Evolutionary conservation across 2,329 filamentous ascomycete genomes (phyloP).

Genomic region (Alternaria postmessia): DNA sequence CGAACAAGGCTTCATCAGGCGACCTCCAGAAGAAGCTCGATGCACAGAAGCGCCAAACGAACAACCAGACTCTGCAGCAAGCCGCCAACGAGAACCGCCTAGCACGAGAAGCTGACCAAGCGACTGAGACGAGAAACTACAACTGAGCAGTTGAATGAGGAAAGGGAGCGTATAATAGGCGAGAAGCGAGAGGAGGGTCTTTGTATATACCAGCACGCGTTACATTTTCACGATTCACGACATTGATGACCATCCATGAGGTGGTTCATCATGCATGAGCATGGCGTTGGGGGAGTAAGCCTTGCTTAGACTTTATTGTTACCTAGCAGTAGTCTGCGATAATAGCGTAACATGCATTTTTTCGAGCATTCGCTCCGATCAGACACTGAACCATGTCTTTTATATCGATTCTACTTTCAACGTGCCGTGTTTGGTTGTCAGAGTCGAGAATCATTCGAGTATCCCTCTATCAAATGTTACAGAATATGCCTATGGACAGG

Average conservation of each 20-base stretch:
- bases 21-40: constrained; percentile 70
- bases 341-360: background rate
- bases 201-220: constrained; percentile 8
- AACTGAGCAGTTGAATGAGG: constrained; percentile 50
- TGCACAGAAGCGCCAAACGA: constrained; percentile 78
- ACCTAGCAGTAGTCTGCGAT: background rate
- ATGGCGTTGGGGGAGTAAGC: background rate
- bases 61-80: constrained; percentile 71
- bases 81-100: constrained; percentile 71
- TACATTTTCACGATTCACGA: constrained; percentile 3
- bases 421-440: background rate
- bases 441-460: background rate
- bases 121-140: constrained; percentile 64
- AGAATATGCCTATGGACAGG: background rate
- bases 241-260: background rate
- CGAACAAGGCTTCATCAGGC: constrained; percentile 63
- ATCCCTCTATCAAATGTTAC: background rate
- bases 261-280: constrained; percentile 5
- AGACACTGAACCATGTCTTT: background rate
- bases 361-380: background rate
- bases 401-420: background rate
- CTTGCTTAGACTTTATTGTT: background rate
- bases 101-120: constrained; percentile 72
- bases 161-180: background rate
- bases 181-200: background rate